Percentiles rank a stretch among this genome's conserved stretches.
Evolutionary conservation across 306 rosid genomes (phyloP).

Genomic region (Quercus agrifolia): DNA sequence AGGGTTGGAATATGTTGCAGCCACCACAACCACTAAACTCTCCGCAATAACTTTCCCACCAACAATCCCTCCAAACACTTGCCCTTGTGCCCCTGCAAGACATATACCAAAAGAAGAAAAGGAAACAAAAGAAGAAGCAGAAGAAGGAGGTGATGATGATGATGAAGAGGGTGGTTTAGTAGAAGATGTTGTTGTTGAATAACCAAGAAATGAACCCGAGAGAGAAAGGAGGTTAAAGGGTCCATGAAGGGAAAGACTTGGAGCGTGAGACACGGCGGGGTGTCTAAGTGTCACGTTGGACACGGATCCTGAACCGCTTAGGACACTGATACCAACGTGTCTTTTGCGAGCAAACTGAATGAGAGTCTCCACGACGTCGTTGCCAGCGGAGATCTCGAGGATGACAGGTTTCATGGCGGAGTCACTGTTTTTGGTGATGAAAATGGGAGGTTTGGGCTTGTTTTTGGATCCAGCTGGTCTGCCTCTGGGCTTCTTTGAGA

Average conservation of each 20-base stretch:
- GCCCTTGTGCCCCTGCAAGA: constrained; percentile 36
- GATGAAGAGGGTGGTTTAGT: not conserved
- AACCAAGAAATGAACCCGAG: constrained; percentile 25
- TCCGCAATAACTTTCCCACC: constrained; percentile 47
- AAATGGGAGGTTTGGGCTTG: constrained; percentile 51
- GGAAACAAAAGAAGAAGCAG: not conserved
- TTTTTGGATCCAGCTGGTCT: constrained; percentile 71
- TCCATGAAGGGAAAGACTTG: constrained; percentile 27
- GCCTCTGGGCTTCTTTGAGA: constrained; percentile 41
- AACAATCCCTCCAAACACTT: constrained; percentile 56
- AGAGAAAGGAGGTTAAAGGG: constrained; percentile 33
- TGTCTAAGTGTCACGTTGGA: constrained; percentile 34
- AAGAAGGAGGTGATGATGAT: not conserved
- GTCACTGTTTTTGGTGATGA: constrained; percentile 26
- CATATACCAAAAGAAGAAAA: constrained; percentile 36
- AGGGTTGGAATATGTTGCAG: constrained; percentile 24
- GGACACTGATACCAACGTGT: constrained; percentile 25
- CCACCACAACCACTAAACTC: constrained; percentile 33
- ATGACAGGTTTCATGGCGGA: constrained; percentile 22
- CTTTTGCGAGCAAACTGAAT: constrained; percentile 28
- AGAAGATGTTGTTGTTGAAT: not conserved
- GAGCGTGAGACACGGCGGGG: constrained; percentile 8
- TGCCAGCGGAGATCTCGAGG: constrained; percentile 44
- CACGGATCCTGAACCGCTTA: constrained; percentile 40
- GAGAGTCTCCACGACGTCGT: constrained; percentile 41